Evolutionary conservation across 2,329 filamentous ascomycete species (phyloP), one percentile per base, ranked within the genome.

Genomic region (Diaporthe caulivora): DNA sequence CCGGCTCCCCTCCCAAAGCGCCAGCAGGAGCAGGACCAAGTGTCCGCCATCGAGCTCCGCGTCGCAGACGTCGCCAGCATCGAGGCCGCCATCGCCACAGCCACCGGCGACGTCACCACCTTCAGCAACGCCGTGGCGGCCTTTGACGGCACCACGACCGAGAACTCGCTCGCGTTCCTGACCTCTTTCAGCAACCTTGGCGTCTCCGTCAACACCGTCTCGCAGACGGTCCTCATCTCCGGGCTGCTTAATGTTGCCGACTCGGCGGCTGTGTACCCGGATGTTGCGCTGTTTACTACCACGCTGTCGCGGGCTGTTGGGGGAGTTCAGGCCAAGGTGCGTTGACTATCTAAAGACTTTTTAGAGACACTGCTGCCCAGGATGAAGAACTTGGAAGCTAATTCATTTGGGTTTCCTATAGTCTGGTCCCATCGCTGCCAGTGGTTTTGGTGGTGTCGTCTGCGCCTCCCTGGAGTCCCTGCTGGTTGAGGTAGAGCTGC

Each of bases 191-290:
- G 60, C 60, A 26, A 26, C 17, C 60, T 64, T 6, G 60, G 60
- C 17, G 47, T 64, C 11, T 47, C 60, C 37, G 26, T 64, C 42
- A 64, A 64, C 26, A n/a, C 60, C 9, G 60, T 49, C 18, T 64
- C 60, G 42, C 60, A 64, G 60, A 49, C 60, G 6, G 44, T 65
- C 6, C 26, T 65, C 1, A 17, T 65, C 13, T 65, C 42, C 10
- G 60, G 60, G 3, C 44, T 65, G 26, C 44, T 65, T 10, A 51
- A 37, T 11, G 60, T 65, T 31, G 60, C 60, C 2, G 44, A 65
- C 60, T 65, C 60, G 42, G 60, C 60, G 1, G 44, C 60, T 24
- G 60, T 65, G 26, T 65, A 65, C 29, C 60, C 44, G 42, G 60
- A 65, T 24, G 60, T 65, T n/a, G 60, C 60, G 26, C 21, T 65